These are phyloP conservation scores for Brachypodium distachyon DNA, from an alignment of 202 grass and related monocot species.

Conservation along the genomic window DNA sequence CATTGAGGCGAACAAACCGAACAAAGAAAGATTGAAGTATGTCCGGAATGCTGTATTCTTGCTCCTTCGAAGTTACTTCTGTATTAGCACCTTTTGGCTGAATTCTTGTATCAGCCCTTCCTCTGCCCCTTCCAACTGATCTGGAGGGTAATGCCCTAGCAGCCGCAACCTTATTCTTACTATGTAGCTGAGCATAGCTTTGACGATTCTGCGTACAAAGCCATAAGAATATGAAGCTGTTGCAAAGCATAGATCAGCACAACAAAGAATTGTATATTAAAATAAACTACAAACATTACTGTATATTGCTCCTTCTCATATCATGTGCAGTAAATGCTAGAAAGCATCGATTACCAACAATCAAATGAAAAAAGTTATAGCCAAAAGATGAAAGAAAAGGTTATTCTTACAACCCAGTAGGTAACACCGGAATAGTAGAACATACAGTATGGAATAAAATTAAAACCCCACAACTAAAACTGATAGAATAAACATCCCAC, in stretches of 20 bases:
- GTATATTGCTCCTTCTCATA: too few relatives aligned
- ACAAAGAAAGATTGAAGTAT: constrained; percentile 49
- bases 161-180: constrained; percentile 34
- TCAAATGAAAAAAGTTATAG: background rate
- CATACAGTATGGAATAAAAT: background rate
- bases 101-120: constrained; percentile 45
- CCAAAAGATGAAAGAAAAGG: background rate
- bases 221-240: background rate
- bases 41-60: constrained; percentile 38
- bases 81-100: constrained; percentile 39
- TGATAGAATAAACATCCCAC: background rate
- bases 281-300: too few relatives aligned
- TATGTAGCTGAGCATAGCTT: constrained; percentile 41
- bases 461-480: background rate
- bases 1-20: constrained; percentile 66
- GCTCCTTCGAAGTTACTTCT: constrained; percentile 36
- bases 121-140: constrained; percentile 50
- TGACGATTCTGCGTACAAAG: constrained; percentile 53
- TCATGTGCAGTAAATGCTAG: background rate
- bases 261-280: too few relatives aligned
- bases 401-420: background rate
- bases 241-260: background rate
- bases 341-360: background rate
- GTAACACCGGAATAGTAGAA: background rate
- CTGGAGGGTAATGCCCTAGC: constrained; percentile 14